A percentile compares a stretch with the other conserved stretches of the same genome.
phyloP scores from a whole-genome alignment of 345 rosid species.

The Melaleuca alternifolia region DNA sequence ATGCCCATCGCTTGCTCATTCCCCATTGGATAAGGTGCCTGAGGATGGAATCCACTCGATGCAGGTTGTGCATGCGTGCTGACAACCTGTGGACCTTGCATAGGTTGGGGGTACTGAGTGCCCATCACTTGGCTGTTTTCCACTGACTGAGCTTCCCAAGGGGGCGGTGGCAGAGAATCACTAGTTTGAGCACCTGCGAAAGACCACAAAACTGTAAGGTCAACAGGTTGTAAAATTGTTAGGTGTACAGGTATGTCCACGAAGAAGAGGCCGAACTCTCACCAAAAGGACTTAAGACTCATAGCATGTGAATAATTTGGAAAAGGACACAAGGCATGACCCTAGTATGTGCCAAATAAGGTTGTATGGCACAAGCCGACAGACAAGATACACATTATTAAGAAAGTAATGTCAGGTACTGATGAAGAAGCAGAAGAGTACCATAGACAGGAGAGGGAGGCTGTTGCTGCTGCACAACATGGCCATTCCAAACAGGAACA shows the following conservation, averaged over 20 bases:
- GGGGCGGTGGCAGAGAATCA: conserved; percentile 79
- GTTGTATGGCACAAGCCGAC: neutral
- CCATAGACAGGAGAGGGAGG: conserved; percentile 71
- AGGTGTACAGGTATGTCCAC: neutral
- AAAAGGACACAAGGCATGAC: neutral
- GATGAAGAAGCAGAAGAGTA: conserved; percentile 6
- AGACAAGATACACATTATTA: neutral
- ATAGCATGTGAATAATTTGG: neutral
- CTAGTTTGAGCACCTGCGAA: conserved; percentile 48
- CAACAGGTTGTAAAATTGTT: neutral
- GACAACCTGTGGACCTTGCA: conserved; percentile 42
- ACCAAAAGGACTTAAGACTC: neutral
- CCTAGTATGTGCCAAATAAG: neutral
- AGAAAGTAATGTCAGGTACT: neutral
- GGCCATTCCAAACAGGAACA: conserved; percentile 68
- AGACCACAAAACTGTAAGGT: conserved; percentile 4
- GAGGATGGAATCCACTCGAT: conserved; percentile 29
- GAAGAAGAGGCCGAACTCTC: neutral
- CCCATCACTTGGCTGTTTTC: conserved; percentile 42
- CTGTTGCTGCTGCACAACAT: conserved; percentile 37
- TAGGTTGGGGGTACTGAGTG: conserved; percentile 48
- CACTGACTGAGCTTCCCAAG: conserved; percentile 86
- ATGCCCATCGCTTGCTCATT: conserved; percentile 46
- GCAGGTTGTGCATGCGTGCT: conserved; percentile 20
- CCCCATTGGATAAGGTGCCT: conserved; percentile 30